These are phyloP conservation scores for Melampsora americana DNA, from an alignment of 1,284 basidiomycete species.

Conservation along the genomic window DNA sequence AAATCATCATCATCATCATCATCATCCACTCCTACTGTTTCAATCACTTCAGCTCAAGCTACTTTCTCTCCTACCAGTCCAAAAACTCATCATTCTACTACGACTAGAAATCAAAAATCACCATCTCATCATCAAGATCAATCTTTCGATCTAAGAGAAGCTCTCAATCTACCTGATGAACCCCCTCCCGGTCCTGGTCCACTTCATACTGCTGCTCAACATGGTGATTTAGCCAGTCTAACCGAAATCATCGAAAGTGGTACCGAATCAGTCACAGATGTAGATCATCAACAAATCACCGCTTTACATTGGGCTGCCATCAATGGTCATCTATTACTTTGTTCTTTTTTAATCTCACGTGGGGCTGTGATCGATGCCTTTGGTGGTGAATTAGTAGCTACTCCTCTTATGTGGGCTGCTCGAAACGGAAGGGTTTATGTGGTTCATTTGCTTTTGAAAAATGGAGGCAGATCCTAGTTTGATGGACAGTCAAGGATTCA, in stretches of 20 bases:
- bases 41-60: background rate
- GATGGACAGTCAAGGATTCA: slow-evolving; percentile 90
- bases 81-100: background rate
- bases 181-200: slow-evolving; percentile 4
- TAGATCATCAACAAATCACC: slow-evolving; percentile 86
- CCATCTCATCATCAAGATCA: too few species aligned
- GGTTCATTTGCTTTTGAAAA: slow-evolving; percentile 80
- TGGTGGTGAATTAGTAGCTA: slow-evolving; percentile 92
- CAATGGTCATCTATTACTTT: slow-evolving; percentile 70
- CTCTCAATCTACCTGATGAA: background rate
- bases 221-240: slow-evolving; percentile 72
- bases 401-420: slow-evolving; percentile 96
- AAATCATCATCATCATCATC: too few species aligned
- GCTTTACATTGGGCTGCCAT: slow-evolving; percentile 97
- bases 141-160: background rate
- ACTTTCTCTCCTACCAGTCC: background rate
- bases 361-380: slow-evolving; percentile 93
- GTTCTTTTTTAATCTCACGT: slow-evolving; percentile 77
- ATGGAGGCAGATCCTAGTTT: slow-evolving; percentile 90
- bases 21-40: background rate
- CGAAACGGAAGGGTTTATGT: slow-evolving; percentile 91
- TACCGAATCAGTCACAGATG: slow-evolving; percentile 69
- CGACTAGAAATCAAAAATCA: background rate
- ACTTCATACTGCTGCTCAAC: slow-evolving; percentile 78
- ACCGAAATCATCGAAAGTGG: slow-evolving; percentile 70